Evolutionary conservation across 1,139 yeast genomes (phyloP).

Genomic region (Hemisphaericaspora xylanilytica): DNA sequence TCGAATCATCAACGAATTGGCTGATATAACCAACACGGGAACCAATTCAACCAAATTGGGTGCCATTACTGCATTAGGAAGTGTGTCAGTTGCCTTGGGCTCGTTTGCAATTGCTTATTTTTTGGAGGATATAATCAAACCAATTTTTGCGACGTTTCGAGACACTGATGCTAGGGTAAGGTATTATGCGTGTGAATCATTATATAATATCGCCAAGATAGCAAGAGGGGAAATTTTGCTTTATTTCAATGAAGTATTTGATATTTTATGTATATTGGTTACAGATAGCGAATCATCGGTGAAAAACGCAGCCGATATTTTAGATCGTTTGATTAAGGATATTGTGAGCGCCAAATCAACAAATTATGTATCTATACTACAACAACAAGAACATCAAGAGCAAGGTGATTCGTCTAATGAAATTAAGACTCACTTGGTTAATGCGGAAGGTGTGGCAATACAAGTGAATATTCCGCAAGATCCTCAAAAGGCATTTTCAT

Average conservation of each 20-base stretch:
- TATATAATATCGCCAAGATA: conserved; percentile 94
- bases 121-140: conserved; percentile 83
- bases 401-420: conserved; percentile 32
- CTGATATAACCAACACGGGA: conserved; percentile 42
- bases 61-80: conserved; percentile 50
- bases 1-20: conserved; percentile 41
- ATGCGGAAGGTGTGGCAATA: conserved; percentile 50
- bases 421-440: conserved; percentile 44
- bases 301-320: conserved; percentile 91
- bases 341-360: conserved; percentile 95
- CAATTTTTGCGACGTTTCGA: conserved; percentile 92
- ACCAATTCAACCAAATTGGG: conserved; percentile 50
- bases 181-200: conserved; percentile 94
- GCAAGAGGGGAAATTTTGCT: conserved; percentile 92
- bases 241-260: conserved; percentile 93
- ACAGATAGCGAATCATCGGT: conserved; percentile 92
- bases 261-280: conserved; percentile 83
- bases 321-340: conserved; percentile 88
- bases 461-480: conserved; percentile 65
- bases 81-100: conserved; percentile 50
- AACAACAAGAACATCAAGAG: conserved; percentile 49
- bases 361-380: conserved; percentile 79
- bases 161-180: conserved; percentile 96
- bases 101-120: conserved; percentile 56
- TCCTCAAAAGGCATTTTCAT: conserved; percentile 72